phyloP scores from a whole-genome alignment of 2,329 filamentous ascomycete species.

The Daldinia sp. region DNA sequence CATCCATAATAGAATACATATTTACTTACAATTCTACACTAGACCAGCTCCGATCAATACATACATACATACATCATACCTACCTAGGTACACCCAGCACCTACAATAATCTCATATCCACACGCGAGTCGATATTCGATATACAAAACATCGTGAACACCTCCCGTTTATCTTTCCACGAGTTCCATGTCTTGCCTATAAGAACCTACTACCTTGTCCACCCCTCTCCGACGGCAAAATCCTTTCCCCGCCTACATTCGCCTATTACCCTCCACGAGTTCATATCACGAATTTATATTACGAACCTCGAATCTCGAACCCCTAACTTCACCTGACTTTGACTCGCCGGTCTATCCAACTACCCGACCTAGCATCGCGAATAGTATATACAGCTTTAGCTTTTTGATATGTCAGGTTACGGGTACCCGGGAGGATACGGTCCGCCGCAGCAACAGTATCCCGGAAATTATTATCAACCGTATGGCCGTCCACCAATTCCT shows the following conservation, averaged over 20 bases:
- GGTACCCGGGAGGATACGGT: constrained; percentile 47
- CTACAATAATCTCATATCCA: too few relatives aligned
- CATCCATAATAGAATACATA: constrained; percentile 17
- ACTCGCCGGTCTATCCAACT: background rate
- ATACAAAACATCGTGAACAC: constrained; percentile 24
- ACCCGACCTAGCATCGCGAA: constrained; percentile 13
- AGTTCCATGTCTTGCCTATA: constrained; percentile 26
- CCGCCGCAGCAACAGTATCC: constrained; percentile 46
- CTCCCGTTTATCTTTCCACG: background rate
- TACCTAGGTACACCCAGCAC: background rate
- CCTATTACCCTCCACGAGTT: constrained; percentile 7
- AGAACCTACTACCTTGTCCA: constrained; percentile 32
- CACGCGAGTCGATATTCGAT: background rate
- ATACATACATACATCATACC: constrained; percentile 19
- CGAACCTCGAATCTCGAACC: background rate
- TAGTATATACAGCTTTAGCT: constrained; percentile 1
- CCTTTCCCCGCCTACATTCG: constrained; percentile 17
- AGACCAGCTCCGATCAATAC: constrained; percentile 15
- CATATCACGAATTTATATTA: constrained; percentile 23
- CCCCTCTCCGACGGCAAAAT: constrained; percentile 22
- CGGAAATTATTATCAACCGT: constrained; percentile 46
- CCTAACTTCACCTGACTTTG: background rate
- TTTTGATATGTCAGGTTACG: constrained; percentile 46
- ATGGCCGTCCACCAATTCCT: constrained; percentile 22
- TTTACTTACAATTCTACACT: constrained; percentile 6